A percentile compares a stretch with the other conserved stretches of the same genome.
phyloP scores from a whole-genome alignment of 345 rosid species.

The Turritis glabra region DNA sequence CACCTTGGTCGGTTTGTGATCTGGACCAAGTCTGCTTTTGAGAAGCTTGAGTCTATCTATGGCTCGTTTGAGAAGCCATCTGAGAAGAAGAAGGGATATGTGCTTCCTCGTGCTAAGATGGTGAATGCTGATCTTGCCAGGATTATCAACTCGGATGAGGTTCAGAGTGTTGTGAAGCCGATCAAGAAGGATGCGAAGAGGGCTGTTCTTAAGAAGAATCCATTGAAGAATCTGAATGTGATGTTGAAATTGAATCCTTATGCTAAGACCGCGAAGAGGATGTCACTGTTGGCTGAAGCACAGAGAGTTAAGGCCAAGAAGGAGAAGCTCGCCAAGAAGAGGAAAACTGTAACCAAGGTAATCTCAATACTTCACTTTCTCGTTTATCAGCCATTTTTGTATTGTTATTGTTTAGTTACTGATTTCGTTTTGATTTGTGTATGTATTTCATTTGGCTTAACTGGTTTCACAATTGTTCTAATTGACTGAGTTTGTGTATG shows the following conservation, averaged over 20 bases:
- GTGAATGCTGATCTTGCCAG: conserved; percentile 92
- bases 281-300: conserved; percentile 90
- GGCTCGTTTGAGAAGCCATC: conserved; percentile 84
- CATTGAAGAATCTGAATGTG: conserved; percentile 77
- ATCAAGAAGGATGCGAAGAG: conserved; percentile 75
- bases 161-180: conserved; percentile 90
- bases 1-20: conserved; percentile 90
- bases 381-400: neutral
- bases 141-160: conserved; percentile 96
- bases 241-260: conserved; percentile 89
- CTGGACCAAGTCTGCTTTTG: conserved; percentile 96
- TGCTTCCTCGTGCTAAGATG: conserved; percentile 88
- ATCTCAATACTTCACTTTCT: neutral
- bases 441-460: neutral
- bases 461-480: neutral
- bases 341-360: conserved; percentile 80
- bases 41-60: conserved; percentile 86
- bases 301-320: conserved; percentile 94
- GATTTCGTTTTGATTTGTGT: neutral
- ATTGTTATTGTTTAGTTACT: neutral
- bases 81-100: conserved; percentile 90
- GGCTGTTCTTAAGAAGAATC: conserved; percentile 90
- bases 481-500: neutral
- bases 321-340: conserved; percentile 94
- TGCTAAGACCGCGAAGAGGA: conserved; percentile 95